Base-by-base conservation (phyloP, 768 basidiomycete species). In the Leccinum variicolor region DNA sequence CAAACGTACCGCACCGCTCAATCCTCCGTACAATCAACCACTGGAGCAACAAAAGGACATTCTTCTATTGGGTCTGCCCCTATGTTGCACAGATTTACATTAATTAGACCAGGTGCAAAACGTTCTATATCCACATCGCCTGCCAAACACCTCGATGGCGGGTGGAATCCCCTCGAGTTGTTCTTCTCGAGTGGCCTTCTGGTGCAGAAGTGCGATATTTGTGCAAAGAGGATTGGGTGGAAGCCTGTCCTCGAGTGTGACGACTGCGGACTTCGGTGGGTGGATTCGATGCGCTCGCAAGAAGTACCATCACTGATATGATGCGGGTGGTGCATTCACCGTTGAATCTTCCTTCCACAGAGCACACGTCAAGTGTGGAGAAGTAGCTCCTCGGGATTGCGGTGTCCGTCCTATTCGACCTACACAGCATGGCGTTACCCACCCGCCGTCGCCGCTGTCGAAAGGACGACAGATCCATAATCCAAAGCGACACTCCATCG, bases 281-380 rank as follows among this genome's bases (percentile, higher is more conserved):
- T 46, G 52, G 43, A 29, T 54, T 63, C 46, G 61, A 49, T 56
- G 49, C 26, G 49, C 56, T 58, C 43, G 19, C 56, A 55, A 43
- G 56, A 52, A 60, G 54, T 56, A 25, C 50, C 26, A 59, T 45
- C 53, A 59, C 63, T 70, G 36, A 68, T 52, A n/a, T 36, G 53
- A 57, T 28, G 65, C 2, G 62, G 59, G 31, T 53, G 52, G 26
- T 47, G 13, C 26, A 15, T 49, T 41, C n/a, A 59, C 53, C 39
- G 33, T 43, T 54, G 28, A 56, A 43, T 57, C 58, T 61, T 64
- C 56, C 52, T 53, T 64, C 43, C 39, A 61, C 64, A 90, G 91
- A 64, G 82, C 89, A n/a, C 92, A 94, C 67, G 79, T 90, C 61
- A 92, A 92, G 68, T 94, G 92, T 64, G 92, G 91, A 17, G 92